A percentile compares a stretch with the other conserved stretches of the same genome.
phyloP scores from a whole-genome alignment of 768 basidiomycete species.

The Boletus tomentosulus region DNA sequence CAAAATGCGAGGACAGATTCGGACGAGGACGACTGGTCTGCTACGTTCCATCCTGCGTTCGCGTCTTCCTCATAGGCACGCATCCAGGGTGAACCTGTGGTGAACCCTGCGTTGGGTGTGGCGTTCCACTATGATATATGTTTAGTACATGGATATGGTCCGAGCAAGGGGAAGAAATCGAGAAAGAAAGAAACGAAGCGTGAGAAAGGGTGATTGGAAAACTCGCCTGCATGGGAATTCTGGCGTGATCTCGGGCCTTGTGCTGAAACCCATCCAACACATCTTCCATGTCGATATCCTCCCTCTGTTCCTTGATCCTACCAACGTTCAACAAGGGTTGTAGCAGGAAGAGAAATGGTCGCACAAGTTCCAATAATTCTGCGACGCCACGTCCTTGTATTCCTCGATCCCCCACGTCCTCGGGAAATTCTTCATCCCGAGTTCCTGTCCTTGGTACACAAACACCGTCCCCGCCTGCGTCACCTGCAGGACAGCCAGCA shows the following conservation, averaged over 20 bases:
- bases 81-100: conserved; percentile 68
- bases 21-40: conserved; percentile 1
- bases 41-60: conserved; percentile 13
- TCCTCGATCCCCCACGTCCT: conserved; percentile 55
- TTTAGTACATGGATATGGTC: not conserved
- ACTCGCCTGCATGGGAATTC: conserved; percentile 64
- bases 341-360: conserved; percentile 10
- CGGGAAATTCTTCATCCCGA: conserved; percentile 64
- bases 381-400: conserved; percentile 65
- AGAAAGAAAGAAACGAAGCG: not conserved
- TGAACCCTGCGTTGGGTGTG: conserved; percentile 57
- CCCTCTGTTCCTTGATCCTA: conserved; percentile 40
- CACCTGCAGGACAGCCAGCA: conserved; percentile 58
- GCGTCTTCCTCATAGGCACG: conserved; percentile 64
- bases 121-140: conserved; percentile 48
- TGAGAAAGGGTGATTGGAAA: not conserved
- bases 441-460: conserved; percentile 74
- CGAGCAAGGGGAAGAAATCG: not conserved
- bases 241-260: conserved; percentile 39
- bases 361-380: conserved; percentile 56
- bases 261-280: conserved; percentile 50
- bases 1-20: conserved; percentile 53
- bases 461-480: conserved; percentile 65
- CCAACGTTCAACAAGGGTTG: not conserved
- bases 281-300: conserved; percentile 54